Conservation (phyloP, 2,329 filamentous ascomycete genomes). For the Ophiosphaerella narmari region DNA sequence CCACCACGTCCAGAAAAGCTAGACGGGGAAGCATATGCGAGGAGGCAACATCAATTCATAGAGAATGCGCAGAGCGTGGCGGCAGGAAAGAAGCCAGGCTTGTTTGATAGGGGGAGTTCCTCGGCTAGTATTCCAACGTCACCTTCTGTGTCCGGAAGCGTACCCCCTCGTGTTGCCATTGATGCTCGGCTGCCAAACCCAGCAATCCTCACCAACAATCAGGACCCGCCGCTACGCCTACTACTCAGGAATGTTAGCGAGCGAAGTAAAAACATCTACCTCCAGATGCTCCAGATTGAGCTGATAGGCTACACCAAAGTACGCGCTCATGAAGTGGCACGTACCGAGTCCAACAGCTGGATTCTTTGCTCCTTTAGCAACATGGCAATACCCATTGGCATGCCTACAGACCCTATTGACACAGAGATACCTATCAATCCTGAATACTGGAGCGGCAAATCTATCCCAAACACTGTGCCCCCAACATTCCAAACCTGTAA, state of each 20-base stretch:
- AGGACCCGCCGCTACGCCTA: constrained; percentile 79
- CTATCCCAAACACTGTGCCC: constrained; percentile 82
- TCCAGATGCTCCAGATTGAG: constrained; percentile 80
- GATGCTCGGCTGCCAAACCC: constrained; percentile 88
- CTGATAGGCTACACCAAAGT: constrained; percentile 80
- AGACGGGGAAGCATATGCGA: constrained; percentile 81
- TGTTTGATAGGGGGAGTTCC: constrained; percentile 58
- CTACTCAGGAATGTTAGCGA: constrained; percentile 76
- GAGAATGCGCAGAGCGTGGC: constrained; percentile 32
- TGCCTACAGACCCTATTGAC: constrained; percentile 60
- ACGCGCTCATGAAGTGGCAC: constrained; percentile 73
- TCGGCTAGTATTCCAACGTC: constrained; percentile 20
- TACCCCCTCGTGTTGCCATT: constrained; percentile 65
- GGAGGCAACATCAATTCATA: constrained; percentile 68
- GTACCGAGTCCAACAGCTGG: constrained; percentile 75
- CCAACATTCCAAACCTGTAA: constrained; percentile 91
- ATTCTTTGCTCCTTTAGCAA: constrained; percentile 73
- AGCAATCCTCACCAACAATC: constrained; percentile 85
- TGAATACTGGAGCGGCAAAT: constrained; percentile 71
- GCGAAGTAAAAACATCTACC: constrained; percentile 70
- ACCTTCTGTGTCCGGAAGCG: constrained; percentile 19
- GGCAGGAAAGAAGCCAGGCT: constrained; percentile 60
- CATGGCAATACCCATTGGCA: constrained; percentile 72
- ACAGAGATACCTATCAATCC: constrained; percentile 73
- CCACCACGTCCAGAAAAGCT: constrained; percentile 72